Conservation (phyloP, 495 filamentous ascomycete species). For the Annulohypoxylon bovei region DNA sequence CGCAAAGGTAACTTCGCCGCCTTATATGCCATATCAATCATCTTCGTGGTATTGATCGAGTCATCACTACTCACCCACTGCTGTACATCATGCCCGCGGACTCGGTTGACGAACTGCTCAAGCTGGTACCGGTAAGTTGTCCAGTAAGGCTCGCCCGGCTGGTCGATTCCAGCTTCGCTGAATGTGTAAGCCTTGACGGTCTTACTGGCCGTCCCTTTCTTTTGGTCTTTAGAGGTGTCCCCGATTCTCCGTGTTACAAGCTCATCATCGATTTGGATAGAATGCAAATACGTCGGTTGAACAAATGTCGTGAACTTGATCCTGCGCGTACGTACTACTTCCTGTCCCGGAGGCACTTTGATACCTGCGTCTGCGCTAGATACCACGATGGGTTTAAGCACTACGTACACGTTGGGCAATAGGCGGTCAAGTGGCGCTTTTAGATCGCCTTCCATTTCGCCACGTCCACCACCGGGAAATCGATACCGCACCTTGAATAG, state of each 20-base stretch:
- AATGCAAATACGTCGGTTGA: conserved; percentile 55
- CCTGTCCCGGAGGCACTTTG: conserved; percentile 50
- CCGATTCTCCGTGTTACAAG: conserved; percentile 49
- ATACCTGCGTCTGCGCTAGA: conserved; percentile 39
- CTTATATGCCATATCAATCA: conserved; percentile 63
- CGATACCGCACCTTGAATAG: conserved; percentile 53
- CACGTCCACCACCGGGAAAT: conserved; percentile 57
- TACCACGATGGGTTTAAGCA: conserved; percentile 46
- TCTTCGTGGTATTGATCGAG: conserved; percentile 62
- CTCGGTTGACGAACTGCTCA: conserved; percentile 65
- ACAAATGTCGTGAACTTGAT: conserved; percentile 57
- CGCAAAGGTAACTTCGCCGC: conserved; percentile 58
- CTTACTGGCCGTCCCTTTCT: conserved; percentile 56
- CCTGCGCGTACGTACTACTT: conserved; percentile 52
- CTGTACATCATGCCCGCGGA: conserved; percentile 57
- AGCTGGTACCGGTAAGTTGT: conserved; percentile 63
- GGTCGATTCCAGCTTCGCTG: conserved; percentile 47
- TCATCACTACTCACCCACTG: conserved; percentile 63
- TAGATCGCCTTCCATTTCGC: conserved; percentile 51
- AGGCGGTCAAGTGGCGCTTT: conserved; percentile 40
- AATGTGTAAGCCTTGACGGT: conserved; percentile 59
- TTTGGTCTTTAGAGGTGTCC: conserved; percentile 36
- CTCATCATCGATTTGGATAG: conserved; percentile 61
- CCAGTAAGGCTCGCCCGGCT: conserved; percentile 59
- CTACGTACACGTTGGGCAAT: conserved; percentile 52